phyloP scores from a whole-genome alignment of 306 rosid species.

The Quercus cerris region DNA sequence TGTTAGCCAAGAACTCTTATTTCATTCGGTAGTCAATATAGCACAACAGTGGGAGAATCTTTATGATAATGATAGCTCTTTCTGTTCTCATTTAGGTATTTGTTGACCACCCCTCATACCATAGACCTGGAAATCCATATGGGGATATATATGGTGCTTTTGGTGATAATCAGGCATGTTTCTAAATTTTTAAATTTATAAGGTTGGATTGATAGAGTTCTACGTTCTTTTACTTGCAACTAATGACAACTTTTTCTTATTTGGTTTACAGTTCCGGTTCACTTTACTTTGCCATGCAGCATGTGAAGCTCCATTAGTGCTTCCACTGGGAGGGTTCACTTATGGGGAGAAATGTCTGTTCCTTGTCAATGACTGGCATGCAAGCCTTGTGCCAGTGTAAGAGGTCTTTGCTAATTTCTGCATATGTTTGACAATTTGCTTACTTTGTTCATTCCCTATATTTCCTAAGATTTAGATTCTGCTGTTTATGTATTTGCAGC shows the following conservation, averaged over 20 bases:
- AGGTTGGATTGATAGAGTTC: constrained; percentile 15
- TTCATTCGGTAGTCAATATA: background rate
- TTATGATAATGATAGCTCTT: constrained; percentile 10
- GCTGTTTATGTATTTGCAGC: background rate
- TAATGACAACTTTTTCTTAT: constrained; percentile 43
- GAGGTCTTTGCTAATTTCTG: constrained; percentile 20
- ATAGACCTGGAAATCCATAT: constrained; percentile 82
- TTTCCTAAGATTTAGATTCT: background rate
- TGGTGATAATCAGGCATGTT: constrained; percentile 77
- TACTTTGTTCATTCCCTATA: background rate
- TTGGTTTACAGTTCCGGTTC: constrained; percentile 92
- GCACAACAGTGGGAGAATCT: background rate
- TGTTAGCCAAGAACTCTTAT: background rate
- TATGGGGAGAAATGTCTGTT: constrained; percentile 74
- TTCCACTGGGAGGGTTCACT: constrained; percentile 80
- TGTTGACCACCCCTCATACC: constrained; percentile 81
- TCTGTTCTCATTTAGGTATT: constrained; percentile 53
- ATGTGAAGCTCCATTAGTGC: constrained; percentile 90
- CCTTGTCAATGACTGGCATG: constrained; percentile 93
- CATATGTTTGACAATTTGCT: background rate
- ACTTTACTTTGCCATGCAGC: constrained; percentile 93
- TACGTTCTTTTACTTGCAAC: constrained; percentile 8
- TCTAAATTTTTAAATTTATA: background rate
- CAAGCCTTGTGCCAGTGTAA: constrained; percentile 86
- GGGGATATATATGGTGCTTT: constrained; percentile 71